These are phyloP conservation scores for Prunus armeniaca DNA, from an alignment of 306 rosid genomes.

Conservation along the genomic window DNA sequence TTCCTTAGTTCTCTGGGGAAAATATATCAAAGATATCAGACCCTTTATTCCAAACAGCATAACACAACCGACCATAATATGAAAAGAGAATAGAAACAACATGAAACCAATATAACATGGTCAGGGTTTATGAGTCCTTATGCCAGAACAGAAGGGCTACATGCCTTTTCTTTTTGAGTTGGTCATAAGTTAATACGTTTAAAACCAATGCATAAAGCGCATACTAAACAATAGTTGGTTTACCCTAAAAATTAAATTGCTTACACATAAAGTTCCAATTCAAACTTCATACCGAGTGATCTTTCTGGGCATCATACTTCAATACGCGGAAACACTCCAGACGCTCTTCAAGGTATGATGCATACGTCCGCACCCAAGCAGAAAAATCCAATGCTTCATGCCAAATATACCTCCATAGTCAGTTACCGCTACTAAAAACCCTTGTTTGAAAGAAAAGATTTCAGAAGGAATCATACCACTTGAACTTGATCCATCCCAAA, in stretches of 20 bases:
- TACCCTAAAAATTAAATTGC: neutral
- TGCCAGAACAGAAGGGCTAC: neutral
- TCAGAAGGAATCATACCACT: slow-evolving; percentile 1
- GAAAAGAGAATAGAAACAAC: neutral
- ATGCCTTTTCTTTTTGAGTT: neutral
- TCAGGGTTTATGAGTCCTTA: too few relatives aligned
- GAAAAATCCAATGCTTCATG: slow-evolving; percentile 17
- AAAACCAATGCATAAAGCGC: neutral
- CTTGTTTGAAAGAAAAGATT: neutral
- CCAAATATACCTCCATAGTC: neutral
- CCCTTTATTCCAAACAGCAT: neutral
- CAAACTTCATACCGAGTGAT: slow-evolving; percentile 10
- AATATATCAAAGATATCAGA: neutral
- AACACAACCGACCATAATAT: neutral
- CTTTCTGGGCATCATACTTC: slow-evolving; percentile 20
- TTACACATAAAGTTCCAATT: neutral
- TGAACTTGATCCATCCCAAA: slow-evolving; percentile 17
- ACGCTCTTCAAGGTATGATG: slow-evolving; percentile 20
- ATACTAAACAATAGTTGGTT: neutral
- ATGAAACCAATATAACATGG: neutral
- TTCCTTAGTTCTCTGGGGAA: slow-evolving; percentile 8
- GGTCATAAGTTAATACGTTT: neutral
- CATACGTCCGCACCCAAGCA: slow-evolving; percentile 14
- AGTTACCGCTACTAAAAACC: neutral
- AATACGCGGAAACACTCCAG: slow-evolving; percentile 7